These are phyloP conservation scores for Dissophora globulifera DNA, from an alignment of 192 early-diverging fungal genomes.

Conservation along the genomic window DNA sequence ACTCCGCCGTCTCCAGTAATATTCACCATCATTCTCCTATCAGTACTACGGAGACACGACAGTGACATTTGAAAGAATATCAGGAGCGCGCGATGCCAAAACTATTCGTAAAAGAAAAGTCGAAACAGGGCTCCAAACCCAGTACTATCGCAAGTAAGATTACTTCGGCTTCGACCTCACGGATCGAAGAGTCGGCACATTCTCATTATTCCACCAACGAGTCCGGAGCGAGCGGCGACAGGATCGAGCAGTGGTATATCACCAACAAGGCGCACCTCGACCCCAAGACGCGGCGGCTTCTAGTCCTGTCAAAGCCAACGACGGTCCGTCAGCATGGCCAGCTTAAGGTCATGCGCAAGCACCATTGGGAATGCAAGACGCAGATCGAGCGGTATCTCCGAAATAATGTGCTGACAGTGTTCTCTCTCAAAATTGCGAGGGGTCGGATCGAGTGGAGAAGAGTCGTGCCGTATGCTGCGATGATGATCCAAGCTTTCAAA, in stretches of 20 bases:
- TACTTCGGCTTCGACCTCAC: too few species aligned
- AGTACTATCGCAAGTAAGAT: too few species aligned
- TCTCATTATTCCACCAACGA: slow-evolving; percentile 4
- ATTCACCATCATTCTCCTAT: too few species aligned
- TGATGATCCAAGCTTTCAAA: slow-evolving; percentile 37
- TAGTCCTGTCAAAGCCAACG: slow-evolving; percentile 26
- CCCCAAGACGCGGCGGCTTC: slow-evolving; percentile 10
- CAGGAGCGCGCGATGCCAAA: background rate
- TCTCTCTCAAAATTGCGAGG: slow-evolving; percentile 25
- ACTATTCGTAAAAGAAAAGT: background rate
- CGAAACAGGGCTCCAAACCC: slow-evolving; percentile 4
- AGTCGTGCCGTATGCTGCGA: slow-evolving; percentile 20
- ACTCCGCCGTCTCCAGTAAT: background rate
- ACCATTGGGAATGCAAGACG: slow-evolving; percentile 35
- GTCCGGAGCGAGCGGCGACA: slow-evolving; percentile 6
- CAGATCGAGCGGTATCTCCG: slow-evolving; percentile 18
- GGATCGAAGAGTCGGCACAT: background rate
- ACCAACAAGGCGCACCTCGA: slow-evolving; percentile 38
- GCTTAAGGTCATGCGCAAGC: slow-evolving; percentile 42
- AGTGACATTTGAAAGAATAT: background rate
- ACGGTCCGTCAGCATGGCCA: slow-evolving; percentile 26
- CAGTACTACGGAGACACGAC: background rate
- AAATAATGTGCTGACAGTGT: slow-evolving; percentile 10
- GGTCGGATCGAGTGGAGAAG: slow-evolving; percentile 34
- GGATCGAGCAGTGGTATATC: slow-evolving; percentile 45